phyloP scores from a whole-genome alignment of 1,139 yeast genomes.

The Hanseniaspora sp. region DNA sequence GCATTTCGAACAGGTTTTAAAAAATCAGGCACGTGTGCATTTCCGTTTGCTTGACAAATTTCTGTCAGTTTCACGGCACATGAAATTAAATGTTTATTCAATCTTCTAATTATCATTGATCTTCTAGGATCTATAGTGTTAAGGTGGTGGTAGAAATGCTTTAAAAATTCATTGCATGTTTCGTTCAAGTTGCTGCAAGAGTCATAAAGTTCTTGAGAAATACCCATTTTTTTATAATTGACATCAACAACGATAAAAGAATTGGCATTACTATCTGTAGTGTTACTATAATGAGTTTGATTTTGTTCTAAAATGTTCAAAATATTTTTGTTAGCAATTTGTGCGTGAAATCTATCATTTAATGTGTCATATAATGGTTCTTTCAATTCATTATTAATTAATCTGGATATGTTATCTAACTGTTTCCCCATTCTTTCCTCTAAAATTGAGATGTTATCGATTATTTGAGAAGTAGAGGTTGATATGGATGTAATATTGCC shows the following conservation, averaged over 20 bases:
- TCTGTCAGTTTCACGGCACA: constrained; percentile 25
- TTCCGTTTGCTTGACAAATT: neutral
- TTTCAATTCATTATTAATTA: neutral
- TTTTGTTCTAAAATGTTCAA: constrained; percentile 23
- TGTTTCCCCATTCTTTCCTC: constrained; percentile 16
- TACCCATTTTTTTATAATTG: constrained; percentile 42
- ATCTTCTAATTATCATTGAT: constrained; percentile 36
- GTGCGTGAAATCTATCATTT: constrained; percentile 18
- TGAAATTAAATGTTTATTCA: constrained; percentile 40
- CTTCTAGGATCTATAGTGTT: constrained; percentile 47
- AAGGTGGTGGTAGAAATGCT: constrained; percentile 60
- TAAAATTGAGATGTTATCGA: constrained; percentile 9
- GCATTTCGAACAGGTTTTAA: constrained; percentile 14
- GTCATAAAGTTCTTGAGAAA: constrained; percentile 31
- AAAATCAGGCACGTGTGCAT: neutral
- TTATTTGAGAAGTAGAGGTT: constrained; percentile 8
- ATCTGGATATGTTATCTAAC: neutral
- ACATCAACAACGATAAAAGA: constrained; percentile 38
- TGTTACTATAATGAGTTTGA: constrained; percentile 18
- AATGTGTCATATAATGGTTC: constrained; percentile 15
- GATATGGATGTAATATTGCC: neutral
- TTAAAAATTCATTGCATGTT: constrained; percentile 57
- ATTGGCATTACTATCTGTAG: constrained; percentile 22
- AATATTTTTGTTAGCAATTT: constrained; percentile 16
- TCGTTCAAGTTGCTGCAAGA: constrained; percentile 45